Conservation (phyloP, 768 basidiomycete species). For the Naganishia onofrii region DNA sequence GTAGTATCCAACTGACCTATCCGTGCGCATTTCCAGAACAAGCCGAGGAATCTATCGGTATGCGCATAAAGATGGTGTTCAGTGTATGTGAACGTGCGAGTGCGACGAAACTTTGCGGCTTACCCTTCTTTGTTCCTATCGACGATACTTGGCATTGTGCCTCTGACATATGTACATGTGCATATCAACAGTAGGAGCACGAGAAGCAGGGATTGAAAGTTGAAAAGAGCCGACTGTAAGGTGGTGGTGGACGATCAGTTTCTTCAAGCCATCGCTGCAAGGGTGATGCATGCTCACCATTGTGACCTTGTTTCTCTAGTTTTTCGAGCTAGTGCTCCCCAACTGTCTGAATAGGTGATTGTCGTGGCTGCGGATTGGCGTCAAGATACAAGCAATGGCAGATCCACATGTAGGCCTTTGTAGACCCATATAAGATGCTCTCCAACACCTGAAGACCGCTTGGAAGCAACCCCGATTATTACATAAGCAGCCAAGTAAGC, state of each 20-base stretch:
- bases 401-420: not conserved
- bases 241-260: not conserved
- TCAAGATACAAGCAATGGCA: not conserved
- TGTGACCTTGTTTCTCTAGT: not conserved
- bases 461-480: no score
- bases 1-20: slow-evolving; percentile 64
- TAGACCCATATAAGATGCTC: no score
- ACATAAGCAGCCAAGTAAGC: no score
- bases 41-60: slow-evolving; percentile 70
- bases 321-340: not conserved
- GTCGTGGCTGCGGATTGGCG: not conserved
- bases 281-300: not conserved
- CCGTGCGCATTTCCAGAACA: slow-evolving; percentile 92
- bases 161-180: slow-evolving; percentile 92
- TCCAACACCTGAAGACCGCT: no score
- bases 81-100: slow-evolving; percentile 10
- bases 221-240: slow-evolving; percentile 84
- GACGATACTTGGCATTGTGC: slow-evolving; percentile 80
- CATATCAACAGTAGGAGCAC: slow-evolving; percentile 91
- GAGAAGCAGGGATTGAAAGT: slow-evolving; percentile 91
- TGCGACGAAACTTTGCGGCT: slow-evolving; percentile 35
- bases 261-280: not conserved
- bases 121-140: slow-evolving; percentile 95
- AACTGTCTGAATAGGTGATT: not conserved
- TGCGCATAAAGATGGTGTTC: not conserved